Base-by-base conservation (phyloP, 2,329 filamentous ascomycete genomes). In the Sclerotinia borealis region DNA sequence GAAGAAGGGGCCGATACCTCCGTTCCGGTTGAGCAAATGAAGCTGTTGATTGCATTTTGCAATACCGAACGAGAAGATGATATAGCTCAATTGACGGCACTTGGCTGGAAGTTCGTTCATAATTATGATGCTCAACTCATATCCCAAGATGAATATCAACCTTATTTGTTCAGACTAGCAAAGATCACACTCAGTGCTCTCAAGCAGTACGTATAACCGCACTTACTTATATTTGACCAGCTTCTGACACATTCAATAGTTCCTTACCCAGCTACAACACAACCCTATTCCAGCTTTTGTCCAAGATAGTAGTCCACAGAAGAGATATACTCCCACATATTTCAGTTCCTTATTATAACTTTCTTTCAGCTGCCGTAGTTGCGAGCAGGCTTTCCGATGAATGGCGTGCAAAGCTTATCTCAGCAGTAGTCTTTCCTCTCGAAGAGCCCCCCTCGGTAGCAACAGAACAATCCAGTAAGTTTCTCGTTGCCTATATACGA, bases 31-130 rank as follows among this genome's bases (percentile, higher is more conserved):
- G 68, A 71, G 45, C 81, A 79, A 52, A 75, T 82, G 37, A 78
- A 77, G 37, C 75, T 86, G 10, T 73, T 86, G 31, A 72, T 83
- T 27, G 76, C 78, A 15, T 79, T 83, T 67, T 85, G 83, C 73
- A 78, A 79, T 37, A 70, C 76, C 10, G 72, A 72, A 22, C 71
- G 73, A 59, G 45, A 71, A 52, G 78, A 81, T 58, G 85, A 88
- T 72, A 72, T 81, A 47, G 72, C 72, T 39, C 78, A 84, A 61
- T 73, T 86, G 41, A 73, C 76, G 50, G 64, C 70, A 31, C 79
- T 86, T 63, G 71, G 70, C 41, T 64, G 66, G 19, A 66, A 52
- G 27, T 68, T 73, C 65, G 61, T 65, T 41, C n/a, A 37, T 13
- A 72, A 72, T n/a, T 71, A 75, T 29, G 75, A 79, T 51, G 61